Percentiles rank a stretch among this genome's conserved stretches.
Conservation (phyloP, 2,329 filamentous ascomycete species). For the Aurifilum marmelostoma region DNA sequence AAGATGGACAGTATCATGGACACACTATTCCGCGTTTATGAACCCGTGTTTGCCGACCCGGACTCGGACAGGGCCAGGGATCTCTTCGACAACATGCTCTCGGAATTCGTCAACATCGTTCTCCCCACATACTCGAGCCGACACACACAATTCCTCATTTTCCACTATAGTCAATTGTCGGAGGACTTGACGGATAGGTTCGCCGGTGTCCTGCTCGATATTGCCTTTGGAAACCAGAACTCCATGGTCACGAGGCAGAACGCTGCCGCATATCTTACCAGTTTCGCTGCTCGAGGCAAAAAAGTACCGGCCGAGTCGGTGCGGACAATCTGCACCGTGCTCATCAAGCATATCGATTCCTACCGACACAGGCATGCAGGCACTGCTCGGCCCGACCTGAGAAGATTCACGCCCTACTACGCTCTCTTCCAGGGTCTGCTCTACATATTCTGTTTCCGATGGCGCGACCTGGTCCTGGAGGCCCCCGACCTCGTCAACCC, state of each 20-base stretch:
- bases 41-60: slow-evolving; percentile 70
- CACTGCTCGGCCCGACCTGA: slow-evolving; percentile 79
- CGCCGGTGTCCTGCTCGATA: slow-evolving; percentile 73
- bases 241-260: slow-evolving; percentile 78
- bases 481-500: slow-evolving; percentile 63
- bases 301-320: slow-evolving; percentile 77
- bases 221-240: slow-evolving; percentile 71
- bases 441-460: slow-evolving; percentile 97
- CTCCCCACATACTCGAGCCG: slow-evolving; percentile 73
- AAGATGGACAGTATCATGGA: slow-evolving; percentile 93
- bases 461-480: slow-evolving; percentile 80
- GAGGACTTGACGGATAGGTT: slow-evolving; percentile 81
- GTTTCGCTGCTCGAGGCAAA: slow-evolving; percentile 88
- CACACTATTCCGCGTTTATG: slow-evolving; percentile 82
- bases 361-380: slow-evolving; percentile 75
- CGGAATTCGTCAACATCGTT: slow-evolving; percentile 85
- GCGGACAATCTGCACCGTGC: slow-evolving; percentile 78
- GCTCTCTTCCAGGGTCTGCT: slow-evolving; percentile 84
- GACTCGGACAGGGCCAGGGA: slow-evolving; percentile 70
- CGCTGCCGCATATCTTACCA: slow-evolving; percentile 89
- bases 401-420: slow-evolving; percentile 84
- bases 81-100: slow-evolving; percentile 77
- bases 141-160: slow-evolving; percentile 70
- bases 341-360: slow-evolving; percentile 76
- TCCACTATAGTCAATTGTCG: slow-evolving; percentile 89